Evolutionary conservation across 2,329 filamentous ascomycete genomes (phyloP).

Genomic region (Trichophyton mentagrophytes): DNA sequence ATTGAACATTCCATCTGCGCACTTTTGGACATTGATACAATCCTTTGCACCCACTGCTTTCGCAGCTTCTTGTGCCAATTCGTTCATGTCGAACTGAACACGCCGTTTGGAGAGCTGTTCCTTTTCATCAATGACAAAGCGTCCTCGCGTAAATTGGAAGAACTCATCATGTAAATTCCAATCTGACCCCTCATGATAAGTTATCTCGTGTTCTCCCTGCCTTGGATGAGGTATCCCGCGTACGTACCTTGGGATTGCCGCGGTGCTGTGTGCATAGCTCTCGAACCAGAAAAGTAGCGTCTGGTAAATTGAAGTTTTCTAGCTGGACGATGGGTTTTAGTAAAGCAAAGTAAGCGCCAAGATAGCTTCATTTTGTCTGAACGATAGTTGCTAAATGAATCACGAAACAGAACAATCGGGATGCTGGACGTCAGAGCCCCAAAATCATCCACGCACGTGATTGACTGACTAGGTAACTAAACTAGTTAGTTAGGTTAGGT

Average conservation of each 20-base stretch:
- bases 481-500: too few relatives aligned
- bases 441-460: not conserved
- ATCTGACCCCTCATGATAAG: too few relatives aligned
- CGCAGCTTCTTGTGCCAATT: conserved; percentile 22
- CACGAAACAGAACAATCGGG: not conserved
- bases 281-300: not conserved
- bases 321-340: not conserved
- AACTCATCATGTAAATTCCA: not conserved
- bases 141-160: conserved; percentile 8
- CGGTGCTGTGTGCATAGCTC: not conserved
- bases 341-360: not conserved
- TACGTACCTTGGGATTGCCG: not conserved
- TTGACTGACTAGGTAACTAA: not conserved
- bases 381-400: not conserved
- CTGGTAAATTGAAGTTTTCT: not conserved
- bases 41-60: conserved; percentile 18
- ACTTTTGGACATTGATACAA: conserved; percentile 5
- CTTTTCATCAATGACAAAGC: conserved; percentile 7
- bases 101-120: conserved; percentile 3
- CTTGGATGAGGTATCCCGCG: too few relatives aligned
- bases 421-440: not conserved
- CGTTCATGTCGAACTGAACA: conserved; percentile 23
- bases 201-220: too few relatives aligned
- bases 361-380: not conserved
- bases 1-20: conserved; percentile 11